Base-by-base conservation (phyloP, 441 rosid species). In the Viola pubescens region DNA sequence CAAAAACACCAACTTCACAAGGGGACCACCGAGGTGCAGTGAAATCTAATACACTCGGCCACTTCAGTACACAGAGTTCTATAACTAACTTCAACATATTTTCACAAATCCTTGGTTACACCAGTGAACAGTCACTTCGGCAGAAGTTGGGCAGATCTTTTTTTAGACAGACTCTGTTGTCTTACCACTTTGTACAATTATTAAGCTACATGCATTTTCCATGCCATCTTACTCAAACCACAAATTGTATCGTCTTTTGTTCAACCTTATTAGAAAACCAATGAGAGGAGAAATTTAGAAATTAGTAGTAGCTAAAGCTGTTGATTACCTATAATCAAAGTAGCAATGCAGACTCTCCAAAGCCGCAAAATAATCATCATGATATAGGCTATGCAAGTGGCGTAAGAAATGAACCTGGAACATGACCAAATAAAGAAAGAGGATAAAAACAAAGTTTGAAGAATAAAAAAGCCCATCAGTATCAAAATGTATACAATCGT, bases 361-460 rank as follows among this genome's bases (percentile, higher is more conserved):
- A 70, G 98, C 95, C 74, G 88, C 75, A 78, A 91, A 79, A 79
- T 88, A 90, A 70, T 94, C 98, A 57, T 90, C 87, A 60, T 77
- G 95, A 77, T 86, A 81, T 65, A 94, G 83, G 72, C 82, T 79
- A 78, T 83, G 88, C 78, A 90, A 77, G 82, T 94, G 86, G 42
- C 87, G 89, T 75, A 94, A 79, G 82, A 86, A 90, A 75, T 90
- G 91, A 75, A 94, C 94, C 97, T 94, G 86, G 70, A 74, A 63
- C 62, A 62, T 56, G 50, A 69, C 56, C 26, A 19, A 9, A 65
- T 11, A 70, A 63, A 9, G 68, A 48, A 60, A 54, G 53, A 54
- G 13, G n/a, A 49, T 16, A 58, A 49, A n/a, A 55, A 37, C 9
- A 50, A 12, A 11, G 43, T 56, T 44, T 41, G 40, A 13, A 4